Conservation (phyloP, 805 yeast genomes). For the Hanseniaspora guilliermondii region DNA sequence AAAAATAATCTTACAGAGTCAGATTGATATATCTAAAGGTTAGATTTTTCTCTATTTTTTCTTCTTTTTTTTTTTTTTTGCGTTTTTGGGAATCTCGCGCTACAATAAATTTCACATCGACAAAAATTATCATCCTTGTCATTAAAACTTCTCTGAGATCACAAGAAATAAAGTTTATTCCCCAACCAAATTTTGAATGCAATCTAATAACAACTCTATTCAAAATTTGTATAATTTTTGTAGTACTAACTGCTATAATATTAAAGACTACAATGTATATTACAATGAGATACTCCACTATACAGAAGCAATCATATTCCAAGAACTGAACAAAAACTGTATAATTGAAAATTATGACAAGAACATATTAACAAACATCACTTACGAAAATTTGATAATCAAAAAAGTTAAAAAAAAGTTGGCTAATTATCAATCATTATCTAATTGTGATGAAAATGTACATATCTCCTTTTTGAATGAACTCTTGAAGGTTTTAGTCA, state of each 20-base stretch:
- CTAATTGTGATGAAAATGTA: not conserved
- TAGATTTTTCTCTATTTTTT: not conserved
- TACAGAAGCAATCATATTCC: not conserved
- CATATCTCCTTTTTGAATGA: not conserved
- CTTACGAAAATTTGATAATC: not conserved
- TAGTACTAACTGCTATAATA: not conserved
- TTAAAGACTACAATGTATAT: not conserved
- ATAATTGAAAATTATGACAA: not conserved
- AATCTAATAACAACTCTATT: not conserved
- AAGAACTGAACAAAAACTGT: not conserved
- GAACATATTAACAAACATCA: conserved; percentile 2
- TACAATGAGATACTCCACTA: not conserved
- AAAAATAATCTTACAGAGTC: no score
- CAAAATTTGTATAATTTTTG: not conserved
- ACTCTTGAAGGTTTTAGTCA: not conserved
- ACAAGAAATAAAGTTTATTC: not conserved
- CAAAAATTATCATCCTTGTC: no score
- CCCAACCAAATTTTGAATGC: not conserved
- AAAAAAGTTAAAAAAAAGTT: not conserved
- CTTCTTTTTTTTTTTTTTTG: not conserved
- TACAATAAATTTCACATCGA: no score
- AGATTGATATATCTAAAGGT: not conserved
- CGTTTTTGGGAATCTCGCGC: not conserved
- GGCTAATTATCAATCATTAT: not conserved
- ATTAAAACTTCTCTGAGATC: not conserved